Percentiles rank a stretch among this genome's conserved stretches.
phyloP scores from a whole-genome alignment of 192 early-diverging fungal genomes.

The Backusella macrospora region DNA sequence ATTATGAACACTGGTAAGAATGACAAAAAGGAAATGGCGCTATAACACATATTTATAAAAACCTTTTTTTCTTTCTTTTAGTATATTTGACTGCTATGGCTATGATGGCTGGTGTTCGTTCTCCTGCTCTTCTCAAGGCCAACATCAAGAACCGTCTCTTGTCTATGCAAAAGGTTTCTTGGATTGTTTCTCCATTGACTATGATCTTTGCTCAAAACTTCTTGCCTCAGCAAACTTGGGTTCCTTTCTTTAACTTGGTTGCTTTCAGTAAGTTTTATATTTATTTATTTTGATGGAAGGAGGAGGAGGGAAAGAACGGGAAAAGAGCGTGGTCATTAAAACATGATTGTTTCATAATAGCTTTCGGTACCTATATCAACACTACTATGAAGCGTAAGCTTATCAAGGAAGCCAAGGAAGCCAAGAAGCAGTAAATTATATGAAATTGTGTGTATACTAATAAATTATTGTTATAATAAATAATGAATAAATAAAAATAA shows the following conservation, averaged over 20 bases:
- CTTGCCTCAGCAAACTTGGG: conserved; percentile 78
- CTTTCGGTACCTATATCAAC: conserved; percentile 78
- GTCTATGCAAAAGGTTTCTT: conserved; percentile 81
- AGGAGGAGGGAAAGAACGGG: background rate
- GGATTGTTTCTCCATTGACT: conserved; percentile 78
- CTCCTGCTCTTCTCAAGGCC: conserved; percentile 49
- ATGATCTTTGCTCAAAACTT: conserved; percentile 81
- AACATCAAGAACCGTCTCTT: conserved; percentile 65
- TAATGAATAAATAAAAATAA: background rate
- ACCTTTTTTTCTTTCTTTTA: conserved; percentile 15
- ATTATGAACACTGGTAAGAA: conserved; percentile 80
- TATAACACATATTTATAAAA: background rate
- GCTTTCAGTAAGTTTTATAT: conserved; percentile 58
- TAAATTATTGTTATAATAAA: conserved; percentile 4
- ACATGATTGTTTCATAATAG: conserved; percentile 24
- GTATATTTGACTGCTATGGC: conserved; percentile 87
- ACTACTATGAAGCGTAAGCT: conserved; percentile 66
- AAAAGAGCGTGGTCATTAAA: background rate
- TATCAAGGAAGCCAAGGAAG: conserved; percentile 28
- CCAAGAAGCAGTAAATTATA: background rate
- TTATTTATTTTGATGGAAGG: background rate
- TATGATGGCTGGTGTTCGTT: conserved; percentile 73
- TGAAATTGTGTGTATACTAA: conserved; percentile 7
- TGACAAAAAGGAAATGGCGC: background rate
- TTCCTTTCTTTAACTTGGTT: conserved; percentile 90